Percentiles rank a stretch among this genome's conserved stretches.
Evolutionary conservation across 345 rosid species (phyloP).

Genomic region (Lepidium aucheri): DNA sequence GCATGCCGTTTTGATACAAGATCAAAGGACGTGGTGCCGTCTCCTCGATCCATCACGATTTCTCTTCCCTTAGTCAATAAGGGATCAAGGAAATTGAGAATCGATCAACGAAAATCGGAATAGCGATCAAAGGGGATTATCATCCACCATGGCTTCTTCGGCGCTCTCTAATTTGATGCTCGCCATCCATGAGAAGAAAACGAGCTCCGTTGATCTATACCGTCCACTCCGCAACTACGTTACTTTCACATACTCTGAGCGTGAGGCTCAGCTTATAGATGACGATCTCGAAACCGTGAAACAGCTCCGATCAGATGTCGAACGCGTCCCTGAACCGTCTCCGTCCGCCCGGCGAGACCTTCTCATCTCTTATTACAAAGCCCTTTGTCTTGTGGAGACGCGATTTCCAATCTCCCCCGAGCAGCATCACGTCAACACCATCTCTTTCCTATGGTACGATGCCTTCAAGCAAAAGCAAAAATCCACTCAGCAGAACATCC

Average conservation of each 20-base stretch:
- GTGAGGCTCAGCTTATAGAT: slow-evolving; percentile 86
- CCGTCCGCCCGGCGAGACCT: slow-evolving; percentile 78
- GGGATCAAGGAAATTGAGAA: slow-evolving; percentile 10
- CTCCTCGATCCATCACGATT: not conserved
- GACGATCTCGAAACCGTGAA: slow-evolving; percentile 81
- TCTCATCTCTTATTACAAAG: slow-evolving; percentile 58
- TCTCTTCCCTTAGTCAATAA: slow-evolving; percentile 17
- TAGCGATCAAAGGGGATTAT: slow-evolving; percentile 1
- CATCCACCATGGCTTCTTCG: slow-evolving; percentile 49
- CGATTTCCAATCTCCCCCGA: slow-evolving; percentile 96
- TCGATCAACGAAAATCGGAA: not conserved
- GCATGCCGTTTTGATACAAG: not conserved
- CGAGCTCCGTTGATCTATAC: slow-evolving; percentile 68
- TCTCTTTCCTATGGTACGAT: slow-evolving; percentile 80
- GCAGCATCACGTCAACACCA: slow-evolving; percentile 62
- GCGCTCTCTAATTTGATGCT: slow-evolving; percentile 75
- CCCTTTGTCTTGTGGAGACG: slow-evolving; percentile 78
- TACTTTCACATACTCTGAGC: slow-evolving; percentile 74
- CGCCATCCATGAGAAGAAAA: slow-evolving; percentile 90
- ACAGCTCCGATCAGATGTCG: slow-evolving; percentile 72
- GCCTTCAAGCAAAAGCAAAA: slow-evolving; percentile 84
- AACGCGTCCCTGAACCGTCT: slow-evolving; percentile 66
- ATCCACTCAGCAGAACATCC: slow-evolving; percentile 82
- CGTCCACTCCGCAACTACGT: slow-evolving; percentile 91
- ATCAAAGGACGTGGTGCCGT: slow-evolving; percentile 7